Base-by-base conservation (phyloP, 805 yeast genomes). In the Debaryomyces prosopidis region DNA sequence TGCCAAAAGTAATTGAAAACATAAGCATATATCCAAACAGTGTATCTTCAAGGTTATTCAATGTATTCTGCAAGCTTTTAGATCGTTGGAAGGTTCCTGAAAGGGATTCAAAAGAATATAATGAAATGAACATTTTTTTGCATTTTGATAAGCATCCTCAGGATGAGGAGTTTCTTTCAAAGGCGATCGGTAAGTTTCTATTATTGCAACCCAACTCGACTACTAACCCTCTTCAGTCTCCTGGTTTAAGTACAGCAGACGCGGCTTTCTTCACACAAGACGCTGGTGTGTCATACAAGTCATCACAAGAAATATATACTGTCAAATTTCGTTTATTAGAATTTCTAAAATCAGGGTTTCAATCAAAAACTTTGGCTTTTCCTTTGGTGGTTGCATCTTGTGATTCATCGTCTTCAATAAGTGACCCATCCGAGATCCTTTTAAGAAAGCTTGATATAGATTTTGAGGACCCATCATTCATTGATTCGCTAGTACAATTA, bases 321-420 rank as follows among this genome's bases (percentile, higher is more conserved):
- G 59, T 66, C 15, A 72, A 71, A 48, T 42, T 39, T 2, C 47
- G 57, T 5, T 51, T 71, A 12, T 50, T 48, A 53, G 73, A 53
- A 64, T 85, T 59, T 40, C 69, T 48, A 65, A 78, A 43, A 51
- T 66, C 46, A 1, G 79, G 77, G 0, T 70, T 76, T 39, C 54
- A 67, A n/a, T 69, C 69, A 4, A 56, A 60, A 2, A 43, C 61
- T 15, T 56, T 77, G 20, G 60, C 73, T 6, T 53, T 81, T 6
- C 81, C 87, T 2, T 65, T 84, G 1, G 58, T 87, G 2, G 72
- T 87, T 26, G 96, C 87, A 0, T 71, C 85, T 3, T 73, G 78
- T 11, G 96, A 88, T 56, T 58, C 77, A 0, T 71, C 77, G 9
- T 75, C 86, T 0, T 64, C 76, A 0, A 68, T 87, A 4, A 76